These are phyloP conservation scores for Malus asiatica DNA, from an alignment of 306 rosid species.

Conservation along the genomic window DNA sequence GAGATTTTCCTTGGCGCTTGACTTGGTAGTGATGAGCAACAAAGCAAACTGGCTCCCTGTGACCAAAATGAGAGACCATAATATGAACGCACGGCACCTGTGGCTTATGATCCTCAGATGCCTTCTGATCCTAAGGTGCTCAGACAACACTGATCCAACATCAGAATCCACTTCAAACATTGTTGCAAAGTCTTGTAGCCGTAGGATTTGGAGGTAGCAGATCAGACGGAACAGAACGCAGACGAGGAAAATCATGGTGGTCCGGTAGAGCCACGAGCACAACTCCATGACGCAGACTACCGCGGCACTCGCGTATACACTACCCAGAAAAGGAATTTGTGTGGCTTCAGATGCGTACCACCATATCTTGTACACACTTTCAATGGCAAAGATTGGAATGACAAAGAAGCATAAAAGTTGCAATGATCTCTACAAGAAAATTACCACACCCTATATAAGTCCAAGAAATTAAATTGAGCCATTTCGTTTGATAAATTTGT, in stretches of 20 bases:
- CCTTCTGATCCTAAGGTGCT: slow-evolving; percentile 75
- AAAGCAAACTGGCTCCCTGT: slow-evolving; percentile 72
- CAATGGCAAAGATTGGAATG: slow-evolving; percentile 57
- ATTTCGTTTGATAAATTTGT: no score
- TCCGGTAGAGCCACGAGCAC: slow-evolving; percentile 76
- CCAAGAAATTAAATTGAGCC: background rate
- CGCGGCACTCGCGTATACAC: slow-evolving; percentile 50
- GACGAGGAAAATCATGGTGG: slow-evolving; percentile 59
- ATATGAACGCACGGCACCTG: slow-evolving; percentile 60
- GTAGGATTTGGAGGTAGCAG: slow-evolving; percentile 81
- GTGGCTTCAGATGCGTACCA: slow-evolving; percentile 90
- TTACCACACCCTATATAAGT: background rate
- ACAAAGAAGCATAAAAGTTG: slow-evolving; percentile 46
- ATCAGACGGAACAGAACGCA: slow-evolving; percentile 85
- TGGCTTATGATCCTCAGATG: slow-evolving; percentile 86
- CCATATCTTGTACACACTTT: slow-evolving; percentile 89
- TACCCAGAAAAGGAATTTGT: slow-evolving; percentile 68
- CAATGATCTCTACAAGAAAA: slow-evolving; percentile 50
- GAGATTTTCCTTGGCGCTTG: slow-evolving; percentile 12
- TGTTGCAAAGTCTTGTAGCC: slow-evolving; percentile 61
- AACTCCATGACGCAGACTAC: slow-evolving; percentile 71
- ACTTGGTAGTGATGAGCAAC: slow-evolving; percentile 48
- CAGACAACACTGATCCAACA: slow-evolving; percentile 62
- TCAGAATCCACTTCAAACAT: slow-evolving; percentile 69
- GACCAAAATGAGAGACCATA: slow-evolving; percentile 43